Conservation (phyloP, 129 eudicot species). For the Heracleum sosnowskyi region DNA sequence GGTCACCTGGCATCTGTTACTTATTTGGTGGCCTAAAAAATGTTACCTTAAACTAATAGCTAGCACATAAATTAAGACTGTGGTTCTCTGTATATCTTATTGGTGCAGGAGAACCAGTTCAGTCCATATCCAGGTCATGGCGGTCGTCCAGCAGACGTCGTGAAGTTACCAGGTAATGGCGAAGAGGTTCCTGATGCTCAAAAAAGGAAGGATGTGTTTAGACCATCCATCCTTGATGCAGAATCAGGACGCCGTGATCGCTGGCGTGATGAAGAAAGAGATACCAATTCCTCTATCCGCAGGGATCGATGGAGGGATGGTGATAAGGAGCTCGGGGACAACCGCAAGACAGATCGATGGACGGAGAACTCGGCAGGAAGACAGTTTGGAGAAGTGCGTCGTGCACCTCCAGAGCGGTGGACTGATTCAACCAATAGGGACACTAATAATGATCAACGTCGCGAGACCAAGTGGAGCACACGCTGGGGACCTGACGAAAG, state of each 20-base stretch:
- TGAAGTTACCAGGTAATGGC: conserved; percentile 46
- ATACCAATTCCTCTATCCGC: conserved; percentile 54
- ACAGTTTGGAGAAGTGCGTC: conserved; percentile 66
- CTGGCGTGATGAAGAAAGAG: conserved; percentile 99
- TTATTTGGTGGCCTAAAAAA: background rate
- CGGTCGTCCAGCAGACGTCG: conserved; percentile 32
- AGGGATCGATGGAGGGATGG: conserved; percentile 88
- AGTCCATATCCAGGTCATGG: conserved; percentile 35
- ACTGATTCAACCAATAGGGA: conserved; percentile 56
- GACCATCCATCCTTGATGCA: conserved; percentile 76
- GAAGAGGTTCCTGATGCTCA: conserved; percentile 38
- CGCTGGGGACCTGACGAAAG: conserved; percentile 84
- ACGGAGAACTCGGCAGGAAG: conserved; percentile 44
- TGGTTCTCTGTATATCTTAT: background rate
- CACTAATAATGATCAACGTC: conserved; percentile 53
- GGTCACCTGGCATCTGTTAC: background rate
- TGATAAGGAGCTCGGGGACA: conserved; percentile 59
- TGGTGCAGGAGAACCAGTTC: conserved; percentile 47
- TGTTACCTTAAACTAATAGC: too few relatives aligned
- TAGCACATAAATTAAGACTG: background rate
- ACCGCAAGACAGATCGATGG: conserved; percentile 66
- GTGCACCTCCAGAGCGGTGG: conserved; percentile 53
- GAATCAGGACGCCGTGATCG: conserved; percentile 74
- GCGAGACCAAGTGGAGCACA: conserved; percentile 86
- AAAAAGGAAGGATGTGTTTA: conserved; percentile 76